Evolutionary conservation across 1,139 yeast genomes (phyloP).

Genomic region (Suhomyces taliae): DNA sequence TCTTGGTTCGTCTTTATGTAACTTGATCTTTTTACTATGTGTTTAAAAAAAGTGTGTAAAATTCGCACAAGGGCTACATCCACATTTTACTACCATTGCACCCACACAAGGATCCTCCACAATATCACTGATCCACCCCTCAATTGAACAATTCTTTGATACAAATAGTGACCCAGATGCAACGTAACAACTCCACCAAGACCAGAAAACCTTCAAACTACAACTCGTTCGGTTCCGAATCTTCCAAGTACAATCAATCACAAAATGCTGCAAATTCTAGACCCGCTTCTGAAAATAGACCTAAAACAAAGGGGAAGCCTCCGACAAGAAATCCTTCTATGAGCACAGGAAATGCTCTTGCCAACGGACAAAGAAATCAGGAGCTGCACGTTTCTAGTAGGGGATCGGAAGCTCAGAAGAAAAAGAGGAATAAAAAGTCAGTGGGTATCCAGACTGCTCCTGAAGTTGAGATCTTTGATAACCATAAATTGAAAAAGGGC

Average conservation of each 20-base stretch:
- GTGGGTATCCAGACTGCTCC: background rate
- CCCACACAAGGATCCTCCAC: too few species aligned
- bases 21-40: too few species aligned
- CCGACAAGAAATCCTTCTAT: background rate
- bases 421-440: background rate
- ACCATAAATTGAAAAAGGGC: background rate
- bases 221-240: background rate
- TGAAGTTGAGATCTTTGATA: background rate
- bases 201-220: background rate
- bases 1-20: too few species aligned
- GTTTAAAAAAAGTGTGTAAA: too few species aligned
- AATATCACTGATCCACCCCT: too few species aligned
- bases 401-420: background rate
- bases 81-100: too few species aligned
- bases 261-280: conserved; percentile 1
- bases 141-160: too few species aligned
- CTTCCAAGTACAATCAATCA: background rate
- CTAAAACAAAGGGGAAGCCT: background rate
- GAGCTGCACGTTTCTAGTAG: too few species aligned
- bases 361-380: background rate
- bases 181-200: background rate
- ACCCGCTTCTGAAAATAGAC: background rate
- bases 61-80: too few species aligned
- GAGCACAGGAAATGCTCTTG: background rate
- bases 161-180: background rate